Conservation (phyloP, 768 basidiomycete genomes). For the Pisolithus albus region DNA sequence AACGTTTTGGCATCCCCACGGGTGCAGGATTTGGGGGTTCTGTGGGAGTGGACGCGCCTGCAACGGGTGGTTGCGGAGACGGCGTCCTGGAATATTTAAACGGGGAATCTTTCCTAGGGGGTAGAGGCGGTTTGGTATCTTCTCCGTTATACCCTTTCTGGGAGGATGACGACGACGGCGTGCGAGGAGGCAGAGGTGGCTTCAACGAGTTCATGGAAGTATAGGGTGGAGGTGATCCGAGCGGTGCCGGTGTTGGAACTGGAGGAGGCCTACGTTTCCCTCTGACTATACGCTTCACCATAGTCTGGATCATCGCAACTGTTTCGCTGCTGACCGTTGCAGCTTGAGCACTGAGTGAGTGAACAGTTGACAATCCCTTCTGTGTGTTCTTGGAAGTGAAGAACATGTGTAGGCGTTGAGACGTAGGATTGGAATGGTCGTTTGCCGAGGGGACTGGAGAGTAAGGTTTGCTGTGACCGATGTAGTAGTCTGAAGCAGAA, state of each 20-base stretch:
- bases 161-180: background rate
- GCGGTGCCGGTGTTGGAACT: too few species aligned
- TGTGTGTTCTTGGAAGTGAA: slow-evolving; percentile 56
- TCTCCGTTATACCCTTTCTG: background rate
- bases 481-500: slow-evolving; percentile 55
- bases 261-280: slow-evolving; percentile 23
- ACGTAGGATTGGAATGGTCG: slow-evolving; percentile 2
- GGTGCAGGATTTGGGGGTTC: background rate
- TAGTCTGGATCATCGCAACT: slow-evolving; percentile 49
- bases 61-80: background rate
- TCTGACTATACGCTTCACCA: slow-evolving; percentile 54
- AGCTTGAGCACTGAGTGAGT: slow-evolving; percentile 59
- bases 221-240: background rate
- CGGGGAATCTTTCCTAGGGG: background rate
- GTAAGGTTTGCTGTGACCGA: slow-evolving; percentile 14
- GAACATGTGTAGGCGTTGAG: slow-evolving; percentile 46
- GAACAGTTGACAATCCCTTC: slow-evolving; percentile 51
- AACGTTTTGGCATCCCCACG: slow-evolving; percentile 38
- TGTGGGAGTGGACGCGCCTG: background rate
- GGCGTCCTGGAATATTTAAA: background rate
- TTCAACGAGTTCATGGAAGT: background rate
- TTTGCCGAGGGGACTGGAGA: background rate
- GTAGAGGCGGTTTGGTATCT: background rate
- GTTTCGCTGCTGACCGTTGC: slow-evolving; percentile 63
- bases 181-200: background rate